Percentiles rank a stretch among this genome's conserved stretches.
Evolutionary conservation across 169 alveolate genomes (phyloP).

Genomic region (Plasmodium chabaudi): DNA sequence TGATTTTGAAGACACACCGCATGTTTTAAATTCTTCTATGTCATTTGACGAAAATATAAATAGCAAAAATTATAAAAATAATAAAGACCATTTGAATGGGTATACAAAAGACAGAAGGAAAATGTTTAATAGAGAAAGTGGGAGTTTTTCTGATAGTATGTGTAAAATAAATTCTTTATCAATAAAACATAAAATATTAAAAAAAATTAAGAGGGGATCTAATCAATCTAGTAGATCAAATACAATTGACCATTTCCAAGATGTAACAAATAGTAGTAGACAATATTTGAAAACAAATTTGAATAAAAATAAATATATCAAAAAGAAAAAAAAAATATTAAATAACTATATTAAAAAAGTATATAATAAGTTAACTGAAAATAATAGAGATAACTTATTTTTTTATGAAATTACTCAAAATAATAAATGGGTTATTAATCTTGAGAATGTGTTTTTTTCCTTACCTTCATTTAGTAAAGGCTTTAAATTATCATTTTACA

Average conservation of each 20-base stretch:
- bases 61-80: background rate
- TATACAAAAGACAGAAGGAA: background rate
- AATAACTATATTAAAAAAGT: conserved; percentile 31
- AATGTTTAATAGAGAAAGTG: conserved; percentile 9
- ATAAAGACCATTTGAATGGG: background rate
- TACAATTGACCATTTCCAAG: too few relatives aligned
- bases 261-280: too few relatives aligned
- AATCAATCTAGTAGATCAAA: too few relatives aligned
- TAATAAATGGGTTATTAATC: conserved; percentile 29
- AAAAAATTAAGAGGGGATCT: background rate
- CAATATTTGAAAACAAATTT: background rate
- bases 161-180: conserved; percentile 21
- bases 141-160: conserved; percentile 38
- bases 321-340: conserved; percentile 24
- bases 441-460: conserved; percentile 35
- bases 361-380: conserved; percentile 41
- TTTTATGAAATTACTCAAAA: conserved; percentile 44
- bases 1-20: too few relatives aligned
- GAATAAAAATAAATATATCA: background rate
- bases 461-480: conserved; percentile 48
- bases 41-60: too few relatives aligned
- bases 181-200: conserved; percentile 9
- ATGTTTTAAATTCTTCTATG: too few relatives aligned
- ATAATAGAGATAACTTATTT: conserved; percentile 13
- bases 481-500: conserved; percentile 41